These are phyloP conservation scores for Tetrahymena thermophila DNA, from an alignment of 73 alveolate genomes.

Conservation along the genomic window DNA sequence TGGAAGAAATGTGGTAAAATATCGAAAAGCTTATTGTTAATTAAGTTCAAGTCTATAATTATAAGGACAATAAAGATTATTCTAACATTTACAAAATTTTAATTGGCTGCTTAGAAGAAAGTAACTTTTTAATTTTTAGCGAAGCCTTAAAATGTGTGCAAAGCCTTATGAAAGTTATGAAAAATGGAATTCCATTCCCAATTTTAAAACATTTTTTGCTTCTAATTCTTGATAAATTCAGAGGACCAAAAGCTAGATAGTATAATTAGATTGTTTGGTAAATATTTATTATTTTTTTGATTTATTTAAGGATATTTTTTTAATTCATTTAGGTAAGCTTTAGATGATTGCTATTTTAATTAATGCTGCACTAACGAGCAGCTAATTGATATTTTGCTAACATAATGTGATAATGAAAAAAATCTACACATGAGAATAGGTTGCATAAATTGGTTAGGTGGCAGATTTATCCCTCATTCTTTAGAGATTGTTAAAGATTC, in stretches of 20 bases:
- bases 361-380: not conserved
- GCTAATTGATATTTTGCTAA: not conserved
- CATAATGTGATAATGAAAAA: not conserved
- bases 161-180: not conserved
- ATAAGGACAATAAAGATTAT: not conserved
- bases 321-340: not conserved
- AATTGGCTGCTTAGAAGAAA: not conserved
- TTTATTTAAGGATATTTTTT: not conserved
- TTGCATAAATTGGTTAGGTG: not conserved
- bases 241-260: not conserved
- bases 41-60: not conserved
- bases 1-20: not conserved
- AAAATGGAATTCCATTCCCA: not conserved
- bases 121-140: not conserved
- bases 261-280: not conserved
- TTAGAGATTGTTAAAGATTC: not conserved
- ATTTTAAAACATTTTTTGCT: not conserved
- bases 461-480: not conserved
- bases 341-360: not conserved
- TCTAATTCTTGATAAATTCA: not conserved
- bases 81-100: not conserved
- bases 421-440: not conserved
- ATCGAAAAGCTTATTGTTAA: not conserved
- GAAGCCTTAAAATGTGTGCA: not conserved
- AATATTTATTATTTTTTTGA: not conserved